Conservation (phyloP, 148 eudicot genomes). For the Diospyros lotus region DNA sequence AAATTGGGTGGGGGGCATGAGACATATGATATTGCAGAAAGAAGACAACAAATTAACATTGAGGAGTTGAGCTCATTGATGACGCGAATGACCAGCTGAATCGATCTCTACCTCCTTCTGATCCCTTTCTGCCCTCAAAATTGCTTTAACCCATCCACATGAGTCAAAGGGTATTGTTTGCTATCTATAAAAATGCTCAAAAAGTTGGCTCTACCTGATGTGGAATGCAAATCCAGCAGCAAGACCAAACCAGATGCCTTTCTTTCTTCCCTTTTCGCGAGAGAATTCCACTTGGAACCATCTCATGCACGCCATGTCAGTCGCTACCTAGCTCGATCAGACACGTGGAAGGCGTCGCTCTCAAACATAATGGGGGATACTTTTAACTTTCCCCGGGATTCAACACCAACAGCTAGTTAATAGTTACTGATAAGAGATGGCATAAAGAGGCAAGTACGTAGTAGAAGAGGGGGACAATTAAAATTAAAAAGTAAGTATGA, state of each 20-base stretch:
- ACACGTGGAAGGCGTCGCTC: constrained; percentile 10
- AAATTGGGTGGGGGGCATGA: no score
- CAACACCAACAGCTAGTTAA: no score
- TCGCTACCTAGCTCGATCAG: no score
- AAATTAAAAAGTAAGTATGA: not conserved
- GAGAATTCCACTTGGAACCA: constrained; percentile 15
- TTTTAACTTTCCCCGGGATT: not conserved
- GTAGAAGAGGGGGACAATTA: not conserved
- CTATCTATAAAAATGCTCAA: not conserved
- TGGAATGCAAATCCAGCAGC: constrained; percentile 15
- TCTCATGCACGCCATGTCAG: constrained; percentile 1
- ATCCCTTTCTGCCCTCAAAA: not conserved
- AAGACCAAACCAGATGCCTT: not conserved
- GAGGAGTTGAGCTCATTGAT: not conserved
- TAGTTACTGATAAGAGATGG: no score
- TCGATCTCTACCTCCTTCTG: not conserved
- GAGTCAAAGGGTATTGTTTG: constrained; percentile 2
- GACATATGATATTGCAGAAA: no score
- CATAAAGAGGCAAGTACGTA: no score
- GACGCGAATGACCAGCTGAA: not conserved
- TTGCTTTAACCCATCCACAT: not conserved
- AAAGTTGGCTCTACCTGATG: constrained; percentile 8
- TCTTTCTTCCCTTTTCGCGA: not conserved
- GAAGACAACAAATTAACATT: not conserved
- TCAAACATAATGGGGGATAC: not conserved